Evolutionary conservation across 352 stramenopile genomes (phyloP).

Genomic region (Pythium grandisporangium): DNA sequence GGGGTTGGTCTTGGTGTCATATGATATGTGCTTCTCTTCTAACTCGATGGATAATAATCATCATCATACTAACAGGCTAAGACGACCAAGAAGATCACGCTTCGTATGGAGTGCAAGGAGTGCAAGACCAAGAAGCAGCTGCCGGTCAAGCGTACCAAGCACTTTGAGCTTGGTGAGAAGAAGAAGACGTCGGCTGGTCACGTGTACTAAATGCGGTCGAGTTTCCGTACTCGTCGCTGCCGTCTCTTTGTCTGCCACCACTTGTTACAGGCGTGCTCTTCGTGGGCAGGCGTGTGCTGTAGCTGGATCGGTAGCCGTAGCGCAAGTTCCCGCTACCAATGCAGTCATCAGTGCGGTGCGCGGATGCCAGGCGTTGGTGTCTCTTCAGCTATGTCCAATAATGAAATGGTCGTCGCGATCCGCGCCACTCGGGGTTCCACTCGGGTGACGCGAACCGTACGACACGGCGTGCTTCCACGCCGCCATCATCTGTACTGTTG

Average conservation of each 20-base stretch:
- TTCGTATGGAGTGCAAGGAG: slow-evolving; percentile 99
- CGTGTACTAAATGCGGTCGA: slow-evolving; percentile 98
- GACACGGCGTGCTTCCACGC: too few relatives aligned
- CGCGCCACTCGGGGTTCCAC: too few relatives aligned
- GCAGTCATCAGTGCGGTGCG: slow-evolving; percentile 11
- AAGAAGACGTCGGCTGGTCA: slow-evolving; percentile 94
- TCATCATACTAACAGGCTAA: slow-evolving; percentile 95
- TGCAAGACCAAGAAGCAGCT: slow-evolving; percentile 99
- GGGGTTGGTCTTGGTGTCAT: too few relatives aligned
- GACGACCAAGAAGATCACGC: slow-evolving; percentile 96
- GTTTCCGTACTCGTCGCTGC: too few relatives aligned
- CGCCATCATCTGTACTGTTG: too few relatives aligned
- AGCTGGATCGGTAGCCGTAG: too few relatives aligned
- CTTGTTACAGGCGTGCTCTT: too few relatives aligned
- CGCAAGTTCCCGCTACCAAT: background rate
- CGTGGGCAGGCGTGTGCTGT: too few relatives aligned
- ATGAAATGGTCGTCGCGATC: slow-evolving; percentile 16
- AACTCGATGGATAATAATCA: too few relatives aligned
- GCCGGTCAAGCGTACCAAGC: slow-evolving; percentile 99
- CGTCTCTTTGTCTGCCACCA: too few relatives aligned
- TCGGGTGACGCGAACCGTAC: too few relatives aligned
- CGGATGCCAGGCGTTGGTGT: slow-evolving; percentile 16
- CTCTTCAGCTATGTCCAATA: slow-evolving; percentile 25
- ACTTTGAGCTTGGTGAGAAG: slow-evolving; percentile 99
- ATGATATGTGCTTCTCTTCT: background rate